Evolutionary conservation across 441 rosid genomes (phyloP), one percentile per base, ranked within the genome.

Genomic region (Rhodomyrtus psidioides): DNA sequence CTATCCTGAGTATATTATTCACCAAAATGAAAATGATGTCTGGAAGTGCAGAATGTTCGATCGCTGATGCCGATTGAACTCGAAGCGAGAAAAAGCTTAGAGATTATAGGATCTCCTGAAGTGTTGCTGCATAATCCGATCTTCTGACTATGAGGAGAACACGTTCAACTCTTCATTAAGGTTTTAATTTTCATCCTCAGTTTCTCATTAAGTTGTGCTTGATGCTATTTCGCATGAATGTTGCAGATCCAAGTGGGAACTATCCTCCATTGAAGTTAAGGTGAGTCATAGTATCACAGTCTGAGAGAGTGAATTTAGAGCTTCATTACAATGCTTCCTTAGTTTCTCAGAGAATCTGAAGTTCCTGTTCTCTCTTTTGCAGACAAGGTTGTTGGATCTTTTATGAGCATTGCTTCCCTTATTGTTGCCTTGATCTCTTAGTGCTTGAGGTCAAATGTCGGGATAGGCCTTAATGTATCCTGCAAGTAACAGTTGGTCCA

Each of bases 171-270:
- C 39, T 82, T 53, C 10, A 82, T 53, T 53, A 28, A 53, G 42
- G 53, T 12, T 19, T 65, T 65, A 26, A 49, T 65, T 65, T 34
- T 65, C 49, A 65, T 65, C 79, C 46, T 19, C 15, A 65, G 79
- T 34, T 34, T 34, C 79, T 65, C 49, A 65, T 65, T 49, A 13
- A 56, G 54, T 28, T 85, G 53, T 44, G 1, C 39, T 87, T 76
- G 56, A 82, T 81, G 28, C 62, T 7, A 12, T 28, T 34, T 87
- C 87, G 5, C 23, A 83, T 81, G 84, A 34, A 34, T 89, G 39
- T 55, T 88, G 83, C 94, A 94, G 97, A 94, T 90, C 54, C 82
- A 84, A 84, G 82, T 88, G 92, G 92, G 85, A 93, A 86, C 84
- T 94, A 87, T 58, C 94, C 83, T 56, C 92, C 92, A 5, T 85